These are phyloP conservation scores for Penicilliopsis zonata DNA, from an alignment of 495 filamentous ascomycete species.

Conservation along the genomic window DNA sequence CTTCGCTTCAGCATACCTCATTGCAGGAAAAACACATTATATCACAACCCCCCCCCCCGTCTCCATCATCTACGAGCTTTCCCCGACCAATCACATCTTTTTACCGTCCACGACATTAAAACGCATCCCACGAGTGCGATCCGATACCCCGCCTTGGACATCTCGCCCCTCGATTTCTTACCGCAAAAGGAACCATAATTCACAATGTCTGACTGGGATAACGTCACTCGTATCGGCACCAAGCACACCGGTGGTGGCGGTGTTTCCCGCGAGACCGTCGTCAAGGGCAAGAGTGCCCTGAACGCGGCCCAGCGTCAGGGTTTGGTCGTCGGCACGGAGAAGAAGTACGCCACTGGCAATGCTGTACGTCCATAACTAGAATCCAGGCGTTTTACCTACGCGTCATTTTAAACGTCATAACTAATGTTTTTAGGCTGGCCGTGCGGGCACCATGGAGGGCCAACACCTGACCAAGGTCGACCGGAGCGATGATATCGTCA, in stretches of 20 bases:
- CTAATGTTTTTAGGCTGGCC: conserved; percentile 32
- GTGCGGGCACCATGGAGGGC: conserved; percentile 57
- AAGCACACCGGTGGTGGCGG: conserved; percentile 51
- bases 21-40: not conserved
- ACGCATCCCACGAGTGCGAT: too few relatives aligned
- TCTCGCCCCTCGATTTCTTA: too few relatives aligned
- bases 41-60: not conserved
- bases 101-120: too few relatives aligned
- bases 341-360: conserved; percentile 75
- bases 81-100: not conserved
- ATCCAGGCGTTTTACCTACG: too few relatives aligned
- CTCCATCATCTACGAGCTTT: conserved; percentile 2
- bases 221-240: conserved; percentile 85
- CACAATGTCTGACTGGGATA: conserved; percentile 65
- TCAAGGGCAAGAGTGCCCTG: conserved; percentile 73
- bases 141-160: too few relatives aligned
- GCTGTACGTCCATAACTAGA: conserved; percentile 43
- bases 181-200: conserved; percentile 2
- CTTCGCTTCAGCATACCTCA: conserved; percentile 5
- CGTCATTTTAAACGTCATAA: too few relatives aligned
- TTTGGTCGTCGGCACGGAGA: conserved; percentile 71
- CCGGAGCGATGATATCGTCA: conserved; percentile 93
- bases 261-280: conserved; percentile 65
- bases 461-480: conserved; percentile 97
- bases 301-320: conserved; percentile 85